Evolutionary conservation across 2,329 filamentous ascomycete genomes (phyloP).

Genomic region (Tolypocladium pustulatum): DNA sequence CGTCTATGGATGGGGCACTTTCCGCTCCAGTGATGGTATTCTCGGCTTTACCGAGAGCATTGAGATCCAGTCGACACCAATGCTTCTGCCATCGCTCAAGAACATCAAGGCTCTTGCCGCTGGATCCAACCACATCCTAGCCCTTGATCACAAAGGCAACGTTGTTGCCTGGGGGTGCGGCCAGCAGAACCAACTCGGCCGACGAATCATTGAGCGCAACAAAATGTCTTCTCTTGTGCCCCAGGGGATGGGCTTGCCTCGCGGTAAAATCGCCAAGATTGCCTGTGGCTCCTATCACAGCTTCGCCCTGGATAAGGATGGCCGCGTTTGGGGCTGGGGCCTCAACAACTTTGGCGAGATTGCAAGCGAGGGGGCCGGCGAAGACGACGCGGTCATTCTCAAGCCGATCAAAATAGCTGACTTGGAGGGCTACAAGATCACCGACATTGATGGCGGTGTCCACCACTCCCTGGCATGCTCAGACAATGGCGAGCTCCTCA

Average conservation of each 20-base stretch:
- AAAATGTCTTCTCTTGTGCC: conserved; percentile 50
- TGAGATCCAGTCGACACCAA: conserved; percentile 38
- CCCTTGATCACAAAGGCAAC: conserved; percentile 52
- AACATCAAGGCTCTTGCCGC: conserved; percentile 54
- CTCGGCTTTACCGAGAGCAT: conserved; percentile 50
- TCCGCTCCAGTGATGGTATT: conserved; percentile 55
- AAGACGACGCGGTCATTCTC: conserved; percentile 56
- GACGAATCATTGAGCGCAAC: conserved; percentile 51
- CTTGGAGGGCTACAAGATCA: conserved; percentile 54
- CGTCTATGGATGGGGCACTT: conserved; percentile 79
- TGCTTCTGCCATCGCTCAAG: conserved; percentile 50
- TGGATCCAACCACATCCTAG: conserved; percentile 62
- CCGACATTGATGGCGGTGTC: conserved; percentile 55
- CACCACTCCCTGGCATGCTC: conserved; percentile 66
- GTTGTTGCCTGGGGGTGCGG: conserved; percentile 64
- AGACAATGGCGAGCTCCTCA: conserved; percentile 43
- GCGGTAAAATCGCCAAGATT: conserved; percentile 46
- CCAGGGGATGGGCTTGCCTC: conserved; percentile 43
- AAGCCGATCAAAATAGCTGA: conserved; percentile 56
- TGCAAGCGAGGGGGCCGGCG: conserved; percentile 43
- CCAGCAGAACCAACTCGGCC: conserved; percentile 54
- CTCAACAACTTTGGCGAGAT: conserved; percentile 82
- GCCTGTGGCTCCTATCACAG: conserved; percentile 70
- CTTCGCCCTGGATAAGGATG: conserved; percentile 64
- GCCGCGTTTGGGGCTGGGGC: conserved; percentile 71